Conservation (phyloP, 441 rosid genomes). For the Croton laevigatus region DNA sequence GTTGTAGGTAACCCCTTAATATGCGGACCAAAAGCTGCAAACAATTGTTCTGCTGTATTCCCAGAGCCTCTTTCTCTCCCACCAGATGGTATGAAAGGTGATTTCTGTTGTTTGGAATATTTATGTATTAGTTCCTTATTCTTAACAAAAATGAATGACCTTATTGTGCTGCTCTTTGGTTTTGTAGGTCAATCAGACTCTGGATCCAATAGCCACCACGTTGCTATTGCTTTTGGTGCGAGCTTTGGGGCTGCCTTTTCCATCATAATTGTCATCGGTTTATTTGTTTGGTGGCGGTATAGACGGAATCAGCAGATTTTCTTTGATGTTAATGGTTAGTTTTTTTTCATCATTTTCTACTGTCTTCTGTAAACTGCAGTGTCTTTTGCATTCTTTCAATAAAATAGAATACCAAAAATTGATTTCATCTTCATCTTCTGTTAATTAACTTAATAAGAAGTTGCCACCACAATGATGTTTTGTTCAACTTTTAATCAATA, state of each 20-base stretch:
- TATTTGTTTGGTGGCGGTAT: constrained; percentile 84
- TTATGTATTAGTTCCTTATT: constrained; percentile 4
- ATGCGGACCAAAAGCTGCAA: constrained; percentile 59
- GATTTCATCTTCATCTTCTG: not conserved
- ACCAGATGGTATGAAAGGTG: constrained; percentile 64
- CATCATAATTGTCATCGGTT: constrained; percentile 44
- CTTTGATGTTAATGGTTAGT: constrained; percentile 88
- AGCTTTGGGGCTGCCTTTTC: constrained; percentile 78
- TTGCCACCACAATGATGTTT: not conserved
- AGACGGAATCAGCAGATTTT: constrained; percentile 83
- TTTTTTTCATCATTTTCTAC: not conserved
- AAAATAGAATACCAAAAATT: not conserved
- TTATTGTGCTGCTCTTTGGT: constrained; percentile 14
- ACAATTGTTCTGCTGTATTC: constrained; percentile 74
- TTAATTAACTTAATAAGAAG: not conserved
- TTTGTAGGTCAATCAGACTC: constrained; percentile 50
- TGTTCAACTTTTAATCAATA: not conserved
- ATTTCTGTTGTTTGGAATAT: not conserved
- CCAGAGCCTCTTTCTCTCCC: constrained; percentile 87
- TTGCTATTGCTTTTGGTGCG: constrained; percentile 75
- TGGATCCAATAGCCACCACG: constrained; percentile 49
- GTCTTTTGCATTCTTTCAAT: not conserved
- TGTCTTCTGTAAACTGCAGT: not conserved
- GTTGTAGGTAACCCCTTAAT: constrained; percentile 71
- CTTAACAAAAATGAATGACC: not conserved